phyloP scores from a whole-genome alignment of 495 filamentous ascomycete genomes.

The Cladorrhinum samala region DNA sequence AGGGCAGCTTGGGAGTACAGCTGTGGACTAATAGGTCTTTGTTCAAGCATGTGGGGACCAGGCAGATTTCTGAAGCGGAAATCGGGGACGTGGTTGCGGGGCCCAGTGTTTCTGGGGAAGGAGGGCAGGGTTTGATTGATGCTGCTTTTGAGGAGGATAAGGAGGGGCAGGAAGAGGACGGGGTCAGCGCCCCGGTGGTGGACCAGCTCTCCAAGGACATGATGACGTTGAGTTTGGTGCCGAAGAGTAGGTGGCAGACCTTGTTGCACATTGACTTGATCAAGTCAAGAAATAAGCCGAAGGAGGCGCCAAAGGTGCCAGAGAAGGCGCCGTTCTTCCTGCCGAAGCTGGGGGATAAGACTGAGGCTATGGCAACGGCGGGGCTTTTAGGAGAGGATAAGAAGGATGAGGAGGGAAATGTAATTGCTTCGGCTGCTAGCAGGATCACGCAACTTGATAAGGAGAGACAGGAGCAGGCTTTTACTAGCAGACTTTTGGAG shows the following conservation, averaged over 20 bases:
- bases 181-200: conserved; percentile 42
- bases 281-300: conserved; percentile 89
- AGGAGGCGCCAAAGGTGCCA: conserved; percentile 80
- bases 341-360: too few relatives aligned
- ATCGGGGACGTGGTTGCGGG: conserved; percentile 55
- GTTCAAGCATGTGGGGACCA: conserved; percentile 79
- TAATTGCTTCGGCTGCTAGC: conserved; percentile 21
- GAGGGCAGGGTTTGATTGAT: conserved; percentile 57
- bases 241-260: conserved; percentile 87
- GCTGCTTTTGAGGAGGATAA: conserved; percentile 59
- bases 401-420: conserved; percentile 9
- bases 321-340: conserved; percentile 97
- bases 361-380: conserved; percentile 29
- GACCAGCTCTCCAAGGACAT: conserved; percentile 77
- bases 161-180: conserved; percentile 39
- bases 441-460: conserved; percentile 37
- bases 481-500: conserved; percentile 53
- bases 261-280: conserved; percentile 86
- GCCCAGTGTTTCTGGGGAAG: conserved; percentile 79
- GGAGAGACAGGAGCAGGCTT: conserved; percentile 42
- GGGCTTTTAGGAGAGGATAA: conserved; percentile 17
- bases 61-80: conserved; percentile 69
- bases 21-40: conserved; percentile 91
- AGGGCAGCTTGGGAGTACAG: conserved; percentile 78
- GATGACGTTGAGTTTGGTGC: conserved; percentile 81